Percentiles rank a stretch among this genome's conserved stretches.
Conservation (phyloP, 805 yeast genomes). For the Pichia membranifaciens region DNA sequence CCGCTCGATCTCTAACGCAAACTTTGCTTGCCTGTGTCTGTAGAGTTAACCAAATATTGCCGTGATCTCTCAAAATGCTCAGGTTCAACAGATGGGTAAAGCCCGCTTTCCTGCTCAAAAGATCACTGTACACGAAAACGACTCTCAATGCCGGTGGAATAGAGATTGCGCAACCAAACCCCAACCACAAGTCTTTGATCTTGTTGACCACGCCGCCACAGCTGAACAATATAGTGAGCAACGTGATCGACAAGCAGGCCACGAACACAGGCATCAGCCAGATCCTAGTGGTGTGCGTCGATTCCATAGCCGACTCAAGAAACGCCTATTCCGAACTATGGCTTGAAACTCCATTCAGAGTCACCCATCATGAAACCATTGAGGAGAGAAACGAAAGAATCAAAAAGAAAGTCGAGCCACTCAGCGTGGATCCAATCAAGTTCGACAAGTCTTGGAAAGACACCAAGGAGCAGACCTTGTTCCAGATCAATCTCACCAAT, state of each 20-base stretch:
- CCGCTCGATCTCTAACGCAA: no score
- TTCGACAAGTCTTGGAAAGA: conserved; percentile 21
- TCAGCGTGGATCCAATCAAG: conserved; percentile 17
- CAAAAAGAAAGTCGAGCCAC: conserved; percentile 9
- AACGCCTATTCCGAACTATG: conserved; percentile 27
- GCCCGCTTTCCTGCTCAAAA: background rate
- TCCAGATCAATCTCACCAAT: conserved; percentile 8
- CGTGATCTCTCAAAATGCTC: no score
- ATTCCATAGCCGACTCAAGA: conserved; percentile 22
- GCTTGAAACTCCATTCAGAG: conserved; percentile 16
- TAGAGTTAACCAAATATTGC: no score
- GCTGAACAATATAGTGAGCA: conserved; percentile 17
- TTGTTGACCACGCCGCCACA: conserved; percentile 28
- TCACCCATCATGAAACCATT: conserved; percentile 13
- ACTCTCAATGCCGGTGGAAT: conserved; percentile 17
- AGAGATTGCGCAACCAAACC: conserved; percentile 7
- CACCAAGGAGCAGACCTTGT: conserved; percentile 4
- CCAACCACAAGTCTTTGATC: conserved; percentile 19
- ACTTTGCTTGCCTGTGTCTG: no score
- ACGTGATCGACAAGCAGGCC: conserved; percentile 10
- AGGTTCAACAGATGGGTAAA: background rate
- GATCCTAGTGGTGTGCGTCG: conserved; percentile 24
- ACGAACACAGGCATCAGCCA: conserved; percentile 11
- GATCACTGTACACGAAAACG: conserved; percentile 8
- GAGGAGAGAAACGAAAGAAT: conserved; percentile 8